Conservation (phyloP, 1,139 yeast genomes). For the Wickerhamomyces sp. region DNA sequence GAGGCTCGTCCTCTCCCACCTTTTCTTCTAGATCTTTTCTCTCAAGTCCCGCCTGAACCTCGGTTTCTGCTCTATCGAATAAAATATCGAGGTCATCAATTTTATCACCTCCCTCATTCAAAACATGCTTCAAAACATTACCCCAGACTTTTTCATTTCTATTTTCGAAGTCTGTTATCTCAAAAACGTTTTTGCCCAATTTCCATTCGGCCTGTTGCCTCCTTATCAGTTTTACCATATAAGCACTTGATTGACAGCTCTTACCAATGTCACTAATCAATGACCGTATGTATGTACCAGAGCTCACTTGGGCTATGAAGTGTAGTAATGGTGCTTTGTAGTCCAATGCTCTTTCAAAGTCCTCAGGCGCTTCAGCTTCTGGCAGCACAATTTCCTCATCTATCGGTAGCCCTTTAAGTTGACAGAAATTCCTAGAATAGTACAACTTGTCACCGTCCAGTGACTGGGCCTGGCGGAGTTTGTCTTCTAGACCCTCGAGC, state of each 20-base stretch:
- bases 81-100: slow-evolving; percentile 28
- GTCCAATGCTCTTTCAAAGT: slow-evolving; percentile 23
- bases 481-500: slow-evolving; percentile 37
- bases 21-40: neutral
- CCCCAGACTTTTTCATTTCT: slow-evolving; percentile 65
- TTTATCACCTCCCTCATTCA: slow-evolving; percentile 31
- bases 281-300: slow-evolving; percentile 94
- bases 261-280: slow-evolving; percentile 85
- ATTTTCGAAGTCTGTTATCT: slow-evolving; percentile 56
- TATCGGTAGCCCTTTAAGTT: slow-evolving; percentile 28
- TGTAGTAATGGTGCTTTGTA: slow-evolving; percentile 62
- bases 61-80: slow-evolving; percentile 20
- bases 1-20: no score
- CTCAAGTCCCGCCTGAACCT: slow-evolving; percentile 1
- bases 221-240: slow-evolving; percentile 82
- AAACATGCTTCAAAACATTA: slow-evolving; percentile 49
- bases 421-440: slow-evolving; percentile 51
- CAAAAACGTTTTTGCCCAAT: slow-evolving; percentile 65
- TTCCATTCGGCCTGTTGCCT: slow-evolving; percentile 80
- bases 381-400: slow-evolving; percentile 32
- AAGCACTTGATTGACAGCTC: slow-evolving; percentile 74
- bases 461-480: slow-evolving; percentile 51
- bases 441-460: slow-evolving; percentile 57
- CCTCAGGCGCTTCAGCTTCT: slow-evolving; percentile 28
- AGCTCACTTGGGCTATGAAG: slow-evolving; percentile 74